Percentiles rank a stretch among this genome's conserved stretches.
These are phyloP conservation scores for Colletotrichum sp. DNA, from an alignment of 2,329 filamentous ascomycete species.

Conservation along the genomic window DNA sequence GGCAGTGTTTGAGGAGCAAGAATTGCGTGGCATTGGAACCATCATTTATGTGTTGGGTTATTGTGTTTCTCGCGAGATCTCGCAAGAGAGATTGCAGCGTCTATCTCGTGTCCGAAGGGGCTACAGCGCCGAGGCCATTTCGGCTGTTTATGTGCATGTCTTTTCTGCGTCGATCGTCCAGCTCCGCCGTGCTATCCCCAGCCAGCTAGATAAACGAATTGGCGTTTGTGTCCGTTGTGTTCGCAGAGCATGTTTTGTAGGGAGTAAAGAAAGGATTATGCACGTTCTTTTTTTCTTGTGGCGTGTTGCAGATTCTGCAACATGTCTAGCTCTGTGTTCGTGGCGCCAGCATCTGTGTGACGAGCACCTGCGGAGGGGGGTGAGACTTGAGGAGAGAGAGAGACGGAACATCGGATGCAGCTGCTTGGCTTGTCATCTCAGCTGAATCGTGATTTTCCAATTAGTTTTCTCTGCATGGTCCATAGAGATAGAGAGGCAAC, in stretches of 20 bases:
- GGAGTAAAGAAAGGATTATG: slow-evolving; percentile 1
- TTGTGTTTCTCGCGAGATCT: not conserved
- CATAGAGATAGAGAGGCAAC: not conserved
- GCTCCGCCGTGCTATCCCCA: not conserved
- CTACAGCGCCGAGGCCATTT: not conserved
- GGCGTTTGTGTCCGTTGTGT: not conserved
- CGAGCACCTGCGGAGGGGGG: not conserved
- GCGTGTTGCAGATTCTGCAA: slow-evolving; percentile 21
- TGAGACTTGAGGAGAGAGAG: not conserved
- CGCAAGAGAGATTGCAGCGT: not conserved
- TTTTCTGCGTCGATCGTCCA: not conserved
- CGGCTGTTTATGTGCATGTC: not conserved
- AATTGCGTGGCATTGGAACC: not conserved
- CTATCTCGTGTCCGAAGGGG: not conserved
- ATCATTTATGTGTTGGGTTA: not conserved
- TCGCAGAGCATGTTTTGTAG: not conserved
- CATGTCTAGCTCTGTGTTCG: slow-evolving; percentile 6
- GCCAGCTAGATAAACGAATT: not conserved
- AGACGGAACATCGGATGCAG: not conserved
- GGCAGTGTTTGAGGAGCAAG: not conserved
- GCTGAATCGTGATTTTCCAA: not conserved
- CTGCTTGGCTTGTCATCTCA: not conserved
- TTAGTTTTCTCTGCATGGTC: not conserved
- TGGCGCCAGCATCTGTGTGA: not conserved
- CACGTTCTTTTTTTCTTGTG: slow-evolving; percentile 4